Conservation (phyloP, 2,329 filamentous ascomycete species). For the Albifimbria verrucaria region DNA sequence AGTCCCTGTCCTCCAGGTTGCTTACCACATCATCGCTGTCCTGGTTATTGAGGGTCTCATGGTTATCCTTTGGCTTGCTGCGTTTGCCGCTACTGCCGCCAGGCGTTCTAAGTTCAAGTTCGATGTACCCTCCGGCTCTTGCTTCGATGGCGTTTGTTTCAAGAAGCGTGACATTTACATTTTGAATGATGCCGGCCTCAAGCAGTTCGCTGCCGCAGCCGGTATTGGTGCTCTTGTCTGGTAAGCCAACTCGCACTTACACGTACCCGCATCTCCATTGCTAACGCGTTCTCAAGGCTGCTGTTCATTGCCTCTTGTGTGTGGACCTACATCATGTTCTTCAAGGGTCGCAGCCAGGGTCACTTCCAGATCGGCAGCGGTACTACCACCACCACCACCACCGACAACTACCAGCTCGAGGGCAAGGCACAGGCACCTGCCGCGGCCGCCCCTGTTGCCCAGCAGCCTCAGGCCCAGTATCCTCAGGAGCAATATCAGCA, state of each 20-base stretch:
- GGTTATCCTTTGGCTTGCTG: constrained; percentile 44
- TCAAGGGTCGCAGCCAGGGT: constrained; percentile 34
- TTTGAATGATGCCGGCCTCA: constrained; percentile 30
- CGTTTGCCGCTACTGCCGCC: constrained; percentile 38
- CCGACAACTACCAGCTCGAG: constrained; percentile 30
- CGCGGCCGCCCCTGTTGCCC: constrained; percentile 14
- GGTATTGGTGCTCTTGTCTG: constrained; percentile 41
- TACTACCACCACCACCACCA: constrained; percentile 7
- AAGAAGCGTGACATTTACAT: constrained; percentile 23
- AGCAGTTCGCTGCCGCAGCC: constrained; percentile 35
- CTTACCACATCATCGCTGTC: constrained; percentile 43
- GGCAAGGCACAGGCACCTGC: constrained; percentile 24
- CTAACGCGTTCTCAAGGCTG: constrained; percentile 24
- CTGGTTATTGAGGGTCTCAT: constrained; percentile 41
- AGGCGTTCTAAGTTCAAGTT: too few relatives aligned
- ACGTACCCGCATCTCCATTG: too few relatives aligned
- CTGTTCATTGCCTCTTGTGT: constrained; percentile 35
- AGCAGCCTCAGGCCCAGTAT: constrained; percentile 20
- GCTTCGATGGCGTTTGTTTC: too few relatives aligned
- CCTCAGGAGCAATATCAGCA: constrained; percentile 11
- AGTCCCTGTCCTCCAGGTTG: constrained; percentile 24
- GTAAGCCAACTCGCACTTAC: constrained; percentile 30
- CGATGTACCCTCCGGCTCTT: too few relatives aligned
- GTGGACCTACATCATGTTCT: constrained; percentile 31
- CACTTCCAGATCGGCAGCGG: constrained; percentile 24